Percentiles rank a stretch among this genome's conserved stretches.
phyloP scores from a whole-genome alignment of 495 filamentous ascomycete species.

The Lasiosphaeria ovina region DNA sequence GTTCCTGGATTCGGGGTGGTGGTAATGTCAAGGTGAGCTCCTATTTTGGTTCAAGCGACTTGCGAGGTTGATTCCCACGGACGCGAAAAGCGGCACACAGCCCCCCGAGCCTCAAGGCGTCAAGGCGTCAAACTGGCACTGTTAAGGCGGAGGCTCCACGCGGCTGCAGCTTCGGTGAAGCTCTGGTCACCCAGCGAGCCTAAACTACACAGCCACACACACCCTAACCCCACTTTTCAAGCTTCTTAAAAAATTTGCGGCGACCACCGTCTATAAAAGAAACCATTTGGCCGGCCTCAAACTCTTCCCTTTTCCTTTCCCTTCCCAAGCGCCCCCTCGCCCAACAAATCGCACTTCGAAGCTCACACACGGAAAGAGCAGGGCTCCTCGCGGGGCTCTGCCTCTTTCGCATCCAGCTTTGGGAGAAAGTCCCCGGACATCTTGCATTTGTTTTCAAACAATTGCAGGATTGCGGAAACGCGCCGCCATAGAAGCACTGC shows the following conservation, averaged over 20 bases:
- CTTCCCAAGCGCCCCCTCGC: constrained; percentile 71
- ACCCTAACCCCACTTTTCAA: constrained; percentile 11
- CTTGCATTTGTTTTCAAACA: constrained; percentile 46
- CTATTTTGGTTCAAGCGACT: no score
- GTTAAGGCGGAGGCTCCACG: no score
- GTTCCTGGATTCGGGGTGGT: no score
- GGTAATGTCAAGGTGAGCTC: no score
- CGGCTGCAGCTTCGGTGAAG: no score
- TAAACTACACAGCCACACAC: no score
- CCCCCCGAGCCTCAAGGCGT: no score
- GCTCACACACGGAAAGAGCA: constrained; percentile 85
- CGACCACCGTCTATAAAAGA: constrained; percentile 15
- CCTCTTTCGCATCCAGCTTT: constrained; percentile 61
- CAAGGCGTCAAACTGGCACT: no score
- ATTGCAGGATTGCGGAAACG: constrained; percentile 77
- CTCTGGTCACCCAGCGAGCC: no score
- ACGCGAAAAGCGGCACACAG: no score
- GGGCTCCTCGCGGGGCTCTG: constrained; percentile 35
- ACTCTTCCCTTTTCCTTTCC: constrained; percentile 32
- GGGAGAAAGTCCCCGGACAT: constrained; percentile 99
- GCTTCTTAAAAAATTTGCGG: neutral
- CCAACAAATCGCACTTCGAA: constrained; percentile 99
- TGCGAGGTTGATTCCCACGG: no score
- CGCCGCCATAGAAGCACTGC: constrained; percentile 98
- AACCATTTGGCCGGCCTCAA: constrained; percentile 21